Evolutionary conservation across 768 basidiomycete genomes (phyloP).

Genomic region (Suillus subaureus): DNA sequence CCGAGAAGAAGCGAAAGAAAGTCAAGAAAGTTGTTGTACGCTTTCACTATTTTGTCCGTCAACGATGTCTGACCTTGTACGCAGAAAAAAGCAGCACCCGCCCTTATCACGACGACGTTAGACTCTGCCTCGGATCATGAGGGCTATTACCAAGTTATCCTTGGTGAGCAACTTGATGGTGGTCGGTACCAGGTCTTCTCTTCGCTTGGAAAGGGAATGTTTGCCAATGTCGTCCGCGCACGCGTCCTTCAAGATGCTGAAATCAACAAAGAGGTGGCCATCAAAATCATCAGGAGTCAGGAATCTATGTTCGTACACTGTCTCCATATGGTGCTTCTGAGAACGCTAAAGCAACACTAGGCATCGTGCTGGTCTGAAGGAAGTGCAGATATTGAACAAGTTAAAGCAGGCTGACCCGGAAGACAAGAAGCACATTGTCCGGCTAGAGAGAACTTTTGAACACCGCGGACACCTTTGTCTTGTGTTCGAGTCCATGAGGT

Average conservation of each 20-base stretch:
- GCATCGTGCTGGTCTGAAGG: conserved; percentile 94
- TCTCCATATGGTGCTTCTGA: conserved; percentile 7
- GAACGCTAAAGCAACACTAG: conserved; percentile 41
- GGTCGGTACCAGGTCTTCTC: conserved; percentile 95
- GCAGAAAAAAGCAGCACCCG: conserved; percentile 56
- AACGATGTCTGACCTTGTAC: conserved; percentile 11
- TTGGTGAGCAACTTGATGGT: conserved; percentile 91
- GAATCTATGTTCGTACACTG: conserved; percentile 83
- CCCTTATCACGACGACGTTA: conserved; percentile 72
- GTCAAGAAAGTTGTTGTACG: conserved; percentile 60
- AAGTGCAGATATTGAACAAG: conserved; percentile 86
- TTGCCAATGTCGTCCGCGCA: conserved; percentile 93
- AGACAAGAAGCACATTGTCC: conserved; percentile 94
- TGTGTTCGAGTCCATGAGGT: conserved; percentile 95
- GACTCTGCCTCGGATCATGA: conserved; percentile 94
- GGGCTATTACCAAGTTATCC: conserved; percentile 92
- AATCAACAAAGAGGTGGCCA: conserved; percentile 81
- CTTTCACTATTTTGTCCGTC: not conserved
- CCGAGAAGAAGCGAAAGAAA: conserved; percentile 57
- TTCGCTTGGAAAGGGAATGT: conserved; percentile 98
- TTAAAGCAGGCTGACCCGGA: conserved; percentile 89
- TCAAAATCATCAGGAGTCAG: conserved; percentile 95
- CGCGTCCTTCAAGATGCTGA: conserved; percentile 72
- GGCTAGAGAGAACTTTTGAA: conserved; percentile 94
- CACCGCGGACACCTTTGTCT: conserved; percentile 96